Evolutionary conservation across 1,284 basidiomycete genomes (phyloP).

Genomic region (Malassezia brasiliensis): DNA sequence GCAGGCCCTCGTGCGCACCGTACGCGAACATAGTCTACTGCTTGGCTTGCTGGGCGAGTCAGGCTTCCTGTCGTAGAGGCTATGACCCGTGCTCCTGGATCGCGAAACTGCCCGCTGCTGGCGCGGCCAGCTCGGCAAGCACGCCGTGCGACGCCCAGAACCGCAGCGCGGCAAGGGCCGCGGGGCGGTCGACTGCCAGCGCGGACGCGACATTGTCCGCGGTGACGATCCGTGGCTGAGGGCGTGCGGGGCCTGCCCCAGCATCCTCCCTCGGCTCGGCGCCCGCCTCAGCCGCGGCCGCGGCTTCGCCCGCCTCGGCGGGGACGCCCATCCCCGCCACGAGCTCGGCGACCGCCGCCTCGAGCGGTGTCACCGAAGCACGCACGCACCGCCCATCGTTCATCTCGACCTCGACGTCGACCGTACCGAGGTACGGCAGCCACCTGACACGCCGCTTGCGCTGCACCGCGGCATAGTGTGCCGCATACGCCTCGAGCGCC

Average conservation of each 20-base stretch:
- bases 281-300: neutral
- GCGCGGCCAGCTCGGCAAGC: conserved; percentile 6
- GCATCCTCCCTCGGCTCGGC: neutral
- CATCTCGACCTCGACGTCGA: conserved; percentile 32
- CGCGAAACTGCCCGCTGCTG: conserved; percentile 10
- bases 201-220: conserved; percentile 14
- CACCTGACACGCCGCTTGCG: conserved; percentile 28
- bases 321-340: conserved; percentile 7
- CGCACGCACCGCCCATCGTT: conserved; percentile 21
- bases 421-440: conserved; percentile 31
- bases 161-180: conserved; percentile 12
- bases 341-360: conserved; percentile 10
- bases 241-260: too few relatives aligned
- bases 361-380: conserved; percentile 8
- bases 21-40: conserved; percentile 15
- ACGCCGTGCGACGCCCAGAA: conserved; percentile 11
- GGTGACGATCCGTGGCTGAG: conserved; percentile 3
- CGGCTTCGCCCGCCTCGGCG: neutral
- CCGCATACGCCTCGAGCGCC: conserved; percentile 23
- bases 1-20: conserved; percentile 5
- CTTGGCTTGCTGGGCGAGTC: conserved; percentile 3
- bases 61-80: neutral
- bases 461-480: conserved; percentile 17
- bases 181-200: conserved; percentile 7
- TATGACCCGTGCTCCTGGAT: neutral